phyloP scores from a whole-genome alignment of 768 basidiomycete species.

The Trametes maxima region DNA sequence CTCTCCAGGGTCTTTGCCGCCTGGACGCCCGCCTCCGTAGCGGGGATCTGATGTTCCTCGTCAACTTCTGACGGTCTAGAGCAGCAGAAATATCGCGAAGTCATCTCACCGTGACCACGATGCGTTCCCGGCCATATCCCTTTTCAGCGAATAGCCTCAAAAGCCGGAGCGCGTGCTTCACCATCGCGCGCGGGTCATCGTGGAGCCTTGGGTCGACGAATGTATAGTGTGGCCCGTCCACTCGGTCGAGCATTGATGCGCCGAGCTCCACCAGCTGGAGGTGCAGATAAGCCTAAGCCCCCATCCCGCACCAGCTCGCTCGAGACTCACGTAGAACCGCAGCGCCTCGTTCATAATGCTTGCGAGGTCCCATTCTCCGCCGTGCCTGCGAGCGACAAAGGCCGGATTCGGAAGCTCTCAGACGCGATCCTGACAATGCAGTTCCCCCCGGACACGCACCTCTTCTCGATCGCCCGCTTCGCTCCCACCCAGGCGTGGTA shows the following conservation, averaged over 20 bases:
- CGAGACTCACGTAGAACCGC: conserved; percentile 36
- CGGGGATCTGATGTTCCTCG: conserved; percentile 48
- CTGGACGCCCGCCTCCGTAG: conserved; percentile 54
- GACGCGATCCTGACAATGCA: not conserved
- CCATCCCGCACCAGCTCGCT: not conserved
- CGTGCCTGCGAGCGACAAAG: conserved; percentile 13
- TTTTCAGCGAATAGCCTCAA: conserved; percentile 44
- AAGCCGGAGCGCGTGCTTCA: conserved; percentile 45
- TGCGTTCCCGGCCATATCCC: conserved; percentile 40
- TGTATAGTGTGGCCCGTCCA: conserved; percentile 50
- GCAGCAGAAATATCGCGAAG: not conserved
- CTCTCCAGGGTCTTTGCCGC: conserved; percentile 47
- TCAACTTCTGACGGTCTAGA: conserved; percentile 4
- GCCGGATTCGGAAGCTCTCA: conserved; percentile 12
- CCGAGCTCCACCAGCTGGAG: conserved; percentile 55
- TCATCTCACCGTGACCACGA: conserved; percentile 53
- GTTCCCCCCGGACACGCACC: not conserved
- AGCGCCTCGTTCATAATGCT: conserved; percentile 16
- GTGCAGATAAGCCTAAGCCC: conserved; percentile 2
- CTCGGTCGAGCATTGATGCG: conserved; percentile 44
- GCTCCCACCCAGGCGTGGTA: conserved; percentile 41
- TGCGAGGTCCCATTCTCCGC: conserved; percentile 7
- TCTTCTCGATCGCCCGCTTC: conserved; percentile 32
- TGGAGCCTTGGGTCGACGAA: conserved; percentile 55
- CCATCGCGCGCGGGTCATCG: conserved; percentile 41